Conservation (phyloP, 352 stramenopile species). For the Phytophthora idaei region DNA sequence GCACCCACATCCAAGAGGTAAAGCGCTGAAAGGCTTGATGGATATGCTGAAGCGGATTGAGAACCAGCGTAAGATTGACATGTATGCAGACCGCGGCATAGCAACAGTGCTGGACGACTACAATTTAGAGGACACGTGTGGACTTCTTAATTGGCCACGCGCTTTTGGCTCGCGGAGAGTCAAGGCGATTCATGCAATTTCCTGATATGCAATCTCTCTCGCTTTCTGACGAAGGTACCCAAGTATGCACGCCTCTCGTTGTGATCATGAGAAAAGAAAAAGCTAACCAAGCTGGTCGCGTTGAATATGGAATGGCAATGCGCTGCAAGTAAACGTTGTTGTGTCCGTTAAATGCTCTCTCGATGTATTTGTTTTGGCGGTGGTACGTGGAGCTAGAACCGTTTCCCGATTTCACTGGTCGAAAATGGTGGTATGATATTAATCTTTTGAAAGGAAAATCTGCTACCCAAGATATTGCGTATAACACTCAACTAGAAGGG, state of each 20-base stretch:
- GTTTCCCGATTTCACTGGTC: neutral
- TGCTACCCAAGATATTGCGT: neutral
- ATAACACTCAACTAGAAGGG: constrained; percentile 10
- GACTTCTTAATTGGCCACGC: neutral
- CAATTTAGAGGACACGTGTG: neutral
- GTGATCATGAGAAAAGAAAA: constrained; percentile 1
- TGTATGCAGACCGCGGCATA: neutral
- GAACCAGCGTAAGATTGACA: neutral
- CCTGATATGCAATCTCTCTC: neutral
- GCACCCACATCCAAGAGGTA: too few relatives aligned
- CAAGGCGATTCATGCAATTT: neutral
- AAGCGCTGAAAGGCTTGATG: too few relatives aligned
- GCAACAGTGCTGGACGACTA: neutral
- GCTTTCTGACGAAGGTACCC: neutral
- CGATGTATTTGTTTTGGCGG: neutral
- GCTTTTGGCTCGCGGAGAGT: neutral
- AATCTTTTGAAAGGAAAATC: neutral
- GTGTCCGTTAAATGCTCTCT: constrained; percentile 10
- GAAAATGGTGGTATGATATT: constrained; percentile 5
- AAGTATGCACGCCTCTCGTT: neutral
- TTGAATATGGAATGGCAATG: constrained; percentile 1
- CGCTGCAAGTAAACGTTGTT: neutral
- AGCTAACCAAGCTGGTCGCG: neutral
- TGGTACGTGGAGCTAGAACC: constrained; percentile 6
- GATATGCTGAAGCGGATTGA: neutral